A percentile compares a stretch with the other conserved stretches of the same genome.
Evolutionary conservation across 2,329 filamentous ascomycete genomes (phyloP).

Genomic region (Neofusicoccum umdonicola): DNA sequence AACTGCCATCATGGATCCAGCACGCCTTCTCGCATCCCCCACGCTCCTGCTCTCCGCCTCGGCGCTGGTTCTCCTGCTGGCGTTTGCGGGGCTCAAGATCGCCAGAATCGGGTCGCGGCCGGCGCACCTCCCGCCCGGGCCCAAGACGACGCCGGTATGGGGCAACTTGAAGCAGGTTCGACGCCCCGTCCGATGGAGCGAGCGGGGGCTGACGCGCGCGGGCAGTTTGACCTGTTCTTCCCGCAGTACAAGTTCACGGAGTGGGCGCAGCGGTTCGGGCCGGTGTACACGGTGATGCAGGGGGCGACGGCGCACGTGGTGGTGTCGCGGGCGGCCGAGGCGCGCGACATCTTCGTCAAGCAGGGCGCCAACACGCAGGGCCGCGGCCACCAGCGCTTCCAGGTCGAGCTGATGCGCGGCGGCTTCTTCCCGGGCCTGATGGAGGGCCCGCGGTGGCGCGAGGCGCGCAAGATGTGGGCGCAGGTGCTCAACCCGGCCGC

Average conservation of each 20-base stretch:
- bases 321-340: neutral
- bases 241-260: constrained; percentile 49
- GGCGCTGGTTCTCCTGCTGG: no score
- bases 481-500: constrained; percentile 4
- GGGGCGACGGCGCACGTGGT: constrained; percentile 31
- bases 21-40: no score
- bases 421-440: neutral
- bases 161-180: constrained; percentile 49
- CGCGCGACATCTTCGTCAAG: constrained; percentile 3
- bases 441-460: neutral
- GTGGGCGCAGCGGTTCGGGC: constrained; percentile 54
- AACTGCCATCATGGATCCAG: no score
- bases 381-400: neutral
- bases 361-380: neutral
- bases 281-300: constrained; percentile 52
- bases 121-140: constrained; percentile 47
- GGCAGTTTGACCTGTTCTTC: neutral
- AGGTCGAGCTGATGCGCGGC: neutral
- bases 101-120: constrained; percentile 25
- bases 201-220: no score
- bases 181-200: neutral
- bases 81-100: no score
- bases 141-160: constrained; percentile 51
- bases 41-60: no score
- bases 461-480: constrained; percentile 17